A percentile compares a stretch with the other conserved stretches of the same genome.
Conservation (phyloP, 768 basidiomycete species). For the Rhodotorula paludigena region DNA sequence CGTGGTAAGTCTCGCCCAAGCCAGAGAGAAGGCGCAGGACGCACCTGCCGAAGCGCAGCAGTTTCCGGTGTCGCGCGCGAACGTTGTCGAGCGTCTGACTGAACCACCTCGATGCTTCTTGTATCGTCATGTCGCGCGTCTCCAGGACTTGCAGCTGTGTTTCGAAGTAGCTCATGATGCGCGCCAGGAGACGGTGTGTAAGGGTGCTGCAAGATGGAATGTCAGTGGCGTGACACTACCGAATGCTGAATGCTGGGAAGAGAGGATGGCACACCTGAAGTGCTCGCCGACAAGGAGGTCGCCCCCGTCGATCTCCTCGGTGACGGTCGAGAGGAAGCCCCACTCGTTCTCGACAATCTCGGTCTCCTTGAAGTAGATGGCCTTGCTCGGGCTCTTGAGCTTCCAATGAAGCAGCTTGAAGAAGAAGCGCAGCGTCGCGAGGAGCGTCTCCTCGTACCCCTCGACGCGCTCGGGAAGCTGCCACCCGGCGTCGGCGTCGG, state of each 20-base stretch:
- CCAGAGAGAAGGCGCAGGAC: constrained; percentile 16
- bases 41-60: constrained; percentile 78
- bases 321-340: constrained; percentile 89
- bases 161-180: constrained; percentile 90
- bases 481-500: constrained; percentile 84
- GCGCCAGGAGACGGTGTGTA: constrained; percentile 85
- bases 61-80: constrained; percentile 80
- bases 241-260: too few species aligned
- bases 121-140: constrained; percentile 60
- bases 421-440: constrained; percentile 79
- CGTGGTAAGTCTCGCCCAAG: constrained; percentile 49
- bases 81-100: constrained; percentile 89
- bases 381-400: constrained; percentile 82
- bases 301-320: constrained; percentile 77
- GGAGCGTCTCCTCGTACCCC: constrained; percentile 82
- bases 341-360: constrained; percentile 96
- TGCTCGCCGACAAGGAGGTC: constrained; percentile 90
- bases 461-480: constrained; percentile 76
- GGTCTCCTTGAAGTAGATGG: constrained; percentile 94
- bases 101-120: constrained; percentile 83
- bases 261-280: constrained; percentile 64
- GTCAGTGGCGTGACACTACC: neutral
- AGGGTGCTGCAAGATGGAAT: constrained; percentile 59
- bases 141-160: constrained; percentile 68
- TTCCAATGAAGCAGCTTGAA: constrained; percentile 95